Conservation (phyloP, 495 filamentous ascomycete species). For the Astrocystis sublimbata region DNA sequence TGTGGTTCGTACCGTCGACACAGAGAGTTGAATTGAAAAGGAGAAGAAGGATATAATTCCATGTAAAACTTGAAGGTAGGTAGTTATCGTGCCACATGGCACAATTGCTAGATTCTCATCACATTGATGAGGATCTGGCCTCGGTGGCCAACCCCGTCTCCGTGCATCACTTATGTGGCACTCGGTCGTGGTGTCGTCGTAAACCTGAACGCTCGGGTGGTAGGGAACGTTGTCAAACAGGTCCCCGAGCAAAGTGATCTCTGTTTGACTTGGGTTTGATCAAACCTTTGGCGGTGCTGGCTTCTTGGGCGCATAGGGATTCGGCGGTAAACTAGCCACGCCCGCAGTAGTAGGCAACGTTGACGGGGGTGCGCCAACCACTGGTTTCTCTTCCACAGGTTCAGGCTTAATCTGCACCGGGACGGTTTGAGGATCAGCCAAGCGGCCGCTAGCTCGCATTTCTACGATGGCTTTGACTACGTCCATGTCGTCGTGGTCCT, state of each 20-base stretch:
- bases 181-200: background rate
- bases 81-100: conserved; percentile 10
- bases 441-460: conserved; percentile 32
- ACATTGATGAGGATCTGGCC: conserved; percentile 27
- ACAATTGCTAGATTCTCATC: conserved; percentile 19
- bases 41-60: background rate
- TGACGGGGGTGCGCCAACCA: conserved; percentile 19
- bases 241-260: too few relatives aligned
- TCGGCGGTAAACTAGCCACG: conserved; percentile 33
- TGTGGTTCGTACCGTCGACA: background rate
- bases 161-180: background rate
- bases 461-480: conserved; percentile 52
- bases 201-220: too few relatives aligned
- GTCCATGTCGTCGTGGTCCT: conserved; percentile 57
- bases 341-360: conserved; percentile 31
- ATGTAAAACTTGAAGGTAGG: background rate
- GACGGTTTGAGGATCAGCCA: conserved; percentile 29
- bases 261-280: background rate
- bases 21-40: background rate
- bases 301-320: conserved; percentile 31
- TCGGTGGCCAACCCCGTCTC: background rate
- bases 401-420: conserved; percentile 17
- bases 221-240: too few relatives aligned
- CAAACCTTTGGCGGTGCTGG: conserved; percentile 20
- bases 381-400: conserved; percentile 20